Base-by-base conservation (phyloP, 2,329 filamentous ascomycete species). In the Thelonectria discophora region DNA sequence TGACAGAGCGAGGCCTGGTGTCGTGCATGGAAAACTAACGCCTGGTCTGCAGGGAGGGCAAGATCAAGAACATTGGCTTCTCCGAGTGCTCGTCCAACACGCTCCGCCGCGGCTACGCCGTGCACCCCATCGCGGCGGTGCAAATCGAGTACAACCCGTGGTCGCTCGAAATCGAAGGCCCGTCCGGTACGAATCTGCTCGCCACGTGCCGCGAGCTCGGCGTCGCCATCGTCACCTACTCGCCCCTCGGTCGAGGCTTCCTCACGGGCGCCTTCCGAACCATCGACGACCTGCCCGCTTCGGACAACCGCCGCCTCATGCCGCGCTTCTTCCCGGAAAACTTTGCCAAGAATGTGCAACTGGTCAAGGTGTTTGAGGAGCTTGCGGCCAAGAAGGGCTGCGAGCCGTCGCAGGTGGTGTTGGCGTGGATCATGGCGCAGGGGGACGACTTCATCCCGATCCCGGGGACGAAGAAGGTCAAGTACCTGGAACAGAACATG, bases 371-470 rank as follows among this genome's bases (percentile, higher is more conserved):
- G 15, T 79, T 90, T 52, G 72, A 76, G 8, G 75, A 69, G 5
- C 67, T 88, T 5, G 86, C 85, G 0, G 75, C 79, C 37, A 77
- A 75, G 62, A 88, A 89, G 74, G 80, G 66, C 1, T 79, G 78
- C 51, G 87, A 86, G 0, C 64, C 84, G 0, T 79, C 78, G 2
- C 82, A 90, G 69, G 69, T 90, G 24, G 82, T 85, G 1, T 77
- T 90, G 30, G 86, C 86, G 0, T 90, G 87, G 86, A 66, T 89
- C 58, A 68, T 88, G 67, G 81, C 80, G 1, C 85, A 88, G 66
- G 84, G 84, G 0, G 78, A 81, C 4, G 83, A 88, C 64, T 78
- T 89, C 53, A 81, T 86, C 66, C 86, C 87, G 0, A 88, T 82
- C 53, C 80, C 77, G 0, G 81, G 79, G 2, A 82, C 80, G 12